Evolutionary conservation across 768 basidiomycete genomes (phyloP).

Genomic region (Macrolepiota fuliginosa): DNA sequence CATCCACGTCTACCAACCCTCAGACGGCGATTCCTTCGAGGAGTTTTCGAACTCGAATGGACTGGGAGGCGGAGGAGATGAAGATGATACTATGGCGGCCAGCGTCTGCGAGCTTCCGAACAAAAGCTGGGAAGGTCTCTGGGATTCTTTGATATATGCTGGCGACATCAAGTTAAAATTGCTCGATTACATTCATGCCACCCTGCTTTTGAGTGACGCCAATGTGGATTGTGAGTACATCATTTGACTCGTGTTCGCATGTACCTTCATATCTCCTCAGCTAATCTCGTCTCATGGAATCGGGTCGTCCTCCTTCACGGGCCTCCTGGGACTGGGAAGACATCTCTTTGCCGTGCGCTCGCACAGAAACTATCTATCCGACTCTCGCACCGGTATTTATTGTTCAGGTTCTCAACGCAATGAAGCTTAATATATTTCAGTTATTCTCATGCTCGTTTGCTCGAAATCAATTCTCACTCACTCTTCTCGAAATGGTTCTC

Average conservation of each 20-base stretch:
- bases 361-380: constrained; percentile 95
- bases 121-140: constrained; percentile 81
- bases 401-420: constrained; percentile 1
- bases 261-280: constrained; percentile 31
- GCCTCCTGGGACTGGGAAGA: constrained; percentile 97
- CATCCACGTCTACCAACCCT: constrained; percentile 87
- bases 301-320: constrained; percentile 93
- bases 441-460: constrained; percentile 80
- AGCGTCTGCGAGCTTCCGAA: constrained; percentile 88
- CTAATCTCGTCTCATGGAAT: constrained; percentile 94
- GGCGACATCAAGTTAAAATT: constrained; percentile 83
- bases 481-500: constrained; percentile 99
- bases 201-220: constrained; percentile 88
- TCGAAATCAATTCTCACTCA: constrained; percentile 98
- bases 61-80: constrained; percentile 52
- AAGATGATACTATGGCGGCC: constrained; percentile 82
- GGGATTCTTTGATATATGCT: constrained; percentile 88
- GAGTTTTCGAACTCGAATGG: constrained; percentile 70
- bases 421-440: constrained; percentile 34
- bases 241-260: neutral
- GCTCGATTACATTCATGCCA: constrained; percentile 93
- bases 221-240: constrained; percentile 68
- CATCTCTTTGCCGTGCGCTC: constrained; percentile 88
- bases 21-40: constrained; percentile 62
- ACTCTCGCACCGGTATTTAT: constrained; percentile 70